Evolutionary conservation across 1,284 basidiomycete genomes (phyloP).

Genomic region (Tylopilus orsonianus): DNA sequence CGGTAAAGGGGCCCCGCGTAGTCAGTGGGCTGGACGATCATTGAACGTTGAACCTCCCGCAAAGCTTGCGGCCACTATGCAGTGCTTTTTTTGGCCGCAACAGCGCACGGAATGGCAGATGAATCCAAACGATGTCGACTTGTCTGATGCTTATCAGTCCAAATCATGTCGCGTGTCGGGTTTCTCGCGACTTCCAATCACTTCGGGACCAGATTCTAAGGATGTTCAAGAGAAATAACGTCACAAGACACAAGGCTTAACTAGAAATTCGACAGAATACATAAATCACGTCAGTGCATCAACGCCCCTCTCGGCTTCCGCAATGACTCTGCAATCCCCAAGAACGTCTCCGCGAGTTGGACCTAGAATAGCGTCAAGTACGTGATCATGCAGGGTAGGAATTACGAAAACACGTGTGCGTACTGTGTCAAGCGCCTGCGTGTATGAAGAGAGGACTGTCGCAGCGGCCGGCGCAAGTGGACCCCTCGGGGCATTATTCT

Average conservation of each 20-base stretch:
- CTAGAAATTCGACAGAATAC: background rate
- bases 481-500: slow-evolving; percentile 47
- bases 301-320: slow-evolving; percentile 54
- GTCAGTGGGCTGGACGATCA: too few relatives aligned
- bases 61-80: too few relatives aligned
- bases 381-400: background rate
- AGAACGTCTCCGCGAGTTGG: slow-evolving; percentile 57
- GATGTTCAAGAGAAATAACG: too few relatives aligned
- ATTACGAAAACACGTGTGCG: slow-evolving; percentile 12
- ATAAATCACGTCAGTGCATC: slow-evolving; percentile 31
- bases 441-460: slow-evolving; percentile 48
- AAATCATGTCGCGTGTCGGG: too few relatives aligned
- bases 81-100: too few relatives aligned
- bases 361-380: slow-evolving; percentile 36
- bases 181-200: too few relatives aligned
- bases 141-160: too few relatives aligned
- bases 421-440: slow-evolving; percentile 55
- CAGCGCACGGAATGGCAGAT: too few relatives aligned
- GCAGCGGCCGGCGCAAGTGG: slow-evolving; percentile 39
- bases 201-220: too few relatives aligned
- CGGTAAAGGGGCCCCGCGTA: too few relatives aligned
- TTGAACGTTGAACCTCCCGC: too few relatives aligned
- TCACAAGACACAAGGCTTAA: background rate
- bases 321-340: slow-evolving; percentile 61
- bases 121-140: too few relatives aligned